A percentile compares a stretch with the other conserved stretches of the same genome.
Evolutionary conservation across 768 basidiomycete species (phyloP).

Genomic region (Pilatotrama ljubarskyi): DNA sequence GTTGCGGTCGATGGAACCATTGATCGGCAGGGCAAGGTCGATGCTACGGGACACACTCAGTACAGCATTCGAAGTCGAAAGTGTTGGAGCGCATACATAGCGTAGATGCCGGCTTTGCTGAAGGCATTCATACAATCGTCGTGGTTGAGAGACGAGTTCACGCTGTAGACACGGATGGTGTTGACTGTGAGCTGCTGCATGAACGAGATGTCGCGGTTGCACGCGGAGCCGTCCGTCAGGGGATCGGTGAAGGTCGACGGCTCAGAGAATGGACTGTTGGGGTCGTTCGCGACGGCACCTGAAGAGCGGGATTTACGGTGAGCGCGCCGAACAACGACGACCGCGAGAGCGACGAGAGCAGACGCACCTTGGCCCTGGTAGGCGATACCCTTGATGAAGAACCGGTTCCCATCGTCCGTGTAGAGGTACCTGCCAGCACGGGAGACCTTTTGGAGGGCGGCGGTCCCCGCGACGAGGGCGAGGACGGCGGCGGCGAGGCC

Average conservation of each 20-base stretch:
- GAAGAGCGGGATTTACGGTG: background rate
- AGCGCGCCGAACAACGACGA: background rate
- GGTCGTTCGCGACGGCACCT: conserved; percentile 42
- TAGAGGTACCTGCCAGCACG: conserved; percentile 82
- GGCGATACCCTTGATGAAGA: conserved; percentile 87
- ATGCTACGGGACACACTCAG: conserved; percentile 43
- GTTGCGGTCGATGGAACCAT: conserved; percentile 79
- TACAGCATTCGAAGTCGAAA: background rate
- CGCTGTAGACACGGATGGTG: conserved; percentile 82
- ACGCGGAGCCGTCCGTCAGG: conserved; percentile 63
- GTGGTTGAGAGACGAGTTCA: conserved; percentile 80
- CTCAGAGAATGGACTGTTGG: conserved; percentile 64
- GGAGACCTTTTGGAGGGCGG: conserved; percentile 69
- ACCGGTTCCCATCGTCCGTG: conserved; percentile 68
- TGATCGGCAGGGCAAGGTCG: conserved; percentile 81
- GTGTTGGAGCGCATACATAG: conserved; percentile 59
- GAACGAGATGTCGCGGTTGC: conserved; percentile 77
- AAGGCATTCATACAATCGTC: conserved; percentile 83
- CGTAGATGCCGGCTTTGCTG: conserved; percentile 80
- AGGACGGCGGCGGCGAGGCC: conserved; percentile 39
- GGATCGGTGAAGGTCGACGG: conserved; percentile 82
- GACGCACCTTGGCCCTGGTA: conserved; percentile 78
- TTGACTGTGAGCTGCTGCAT: conserved; percentile 79
- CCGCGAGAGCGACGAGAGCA: background rate
- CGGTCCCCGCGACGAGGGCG: conserved; percentile 47